Base-by-base conservation (phyloP, 805 yeast genomes). In the Candida anglica region DNA sequence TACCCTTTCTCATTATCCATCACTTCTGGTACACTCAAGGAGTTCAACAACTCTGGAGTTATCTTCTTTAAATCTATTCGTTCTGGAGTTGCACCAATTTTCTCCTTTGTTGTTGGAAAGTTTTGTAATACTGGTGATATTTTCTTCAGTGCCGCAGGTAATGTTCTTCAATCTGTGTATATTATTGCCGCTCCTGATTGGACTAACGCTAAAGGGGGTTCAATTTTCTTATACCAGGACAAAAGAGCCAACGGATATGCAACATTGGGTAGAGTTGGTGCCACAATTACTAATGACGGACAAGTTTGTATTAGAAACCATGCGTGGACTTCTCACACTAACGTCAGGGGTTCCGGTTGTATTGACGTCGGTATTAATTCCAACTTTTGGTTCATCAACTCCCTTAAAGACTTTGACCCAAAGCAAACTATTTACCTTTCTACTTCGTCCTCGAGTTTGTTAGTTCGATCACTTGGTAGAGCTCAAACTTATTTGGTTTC, bases 321-420 rank as follows among this genome's bases (percentile, higher is more conserved):
- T 33, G 33, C 22, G 8, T 50, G 39, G 33, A n/a, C 24, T 10
- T 49, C 46, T 36, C 33, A 40, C 6, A 35, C 48, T 13, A 16
- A 27, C n/a, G 34, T 52, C 21, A 15, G 7, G 2, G 52, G 52
- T 11, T 14, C 28, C 27, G 57, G 57, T n/a, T 50, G 56, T 42
- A 32, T 50, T 23, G 43, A 39, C 32, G 35, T 42, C 6, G 38
- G 45, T n/a, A 36, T 9, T 3, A 34, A 36, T 24, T 33, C 42
- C 10, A 38, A 36, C 27, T 36, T 42, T 24, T 48, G 42, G 27
- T 22, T 43, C 23, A 19, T 39, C 15, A 43, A 42, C 22, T 40
- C 49, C 3, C 34, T 37, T 11, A 35, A 47, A 7, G 36, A 44
- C 10, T 43, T 48, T 10, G 31, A 25, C 17, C 11, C 33, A 2